Evolutionary conservation across 768 basidiomycete species (phyloP).

Genomic region (Hortiboletus flavorubellus): DNA sequence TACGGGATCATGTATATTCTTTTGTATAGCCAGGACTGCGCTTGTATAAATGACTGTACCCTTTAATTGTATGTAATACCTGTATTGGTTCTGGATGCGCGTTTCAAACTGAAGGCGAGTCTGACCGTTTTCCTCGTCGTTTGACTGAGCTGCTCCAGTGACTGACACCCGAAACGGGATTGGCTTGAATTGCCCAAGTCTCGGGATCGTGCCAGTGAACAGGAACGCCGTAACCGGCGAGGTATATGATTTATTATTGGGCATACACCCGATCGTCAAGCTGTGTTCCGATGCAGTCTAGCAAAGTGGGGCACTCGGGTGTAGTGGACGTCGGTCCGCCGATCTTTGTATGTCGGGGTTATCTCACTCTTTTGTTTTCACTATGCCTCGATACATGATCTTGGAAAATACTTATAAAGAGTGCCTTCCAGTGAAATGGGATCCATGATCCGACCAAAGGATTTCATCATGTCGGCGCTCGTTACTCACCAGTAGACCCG

Average conservation of each 20-base stretch:
- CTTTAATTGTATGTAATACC: constrained; percentile 24
- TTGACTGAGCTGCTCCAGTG: neutral
- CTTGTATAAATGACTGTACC: constrained; percentile 23
- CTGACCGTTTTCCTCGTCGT: no score
- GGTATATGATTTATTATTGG: no score
- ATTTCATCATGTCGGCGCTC: neutral
- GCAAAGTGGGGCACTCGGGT: neutral
- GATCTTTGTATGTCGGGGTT: no score
- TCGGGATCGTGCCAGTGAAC: neutral
- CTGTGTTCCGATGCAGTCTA: no score
- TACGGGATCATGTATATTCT: constrained; percentile 32
- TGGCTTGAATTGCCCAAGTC: no score
- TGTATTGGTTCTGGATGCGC: neutral
- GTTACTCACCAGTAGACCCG: neutral
- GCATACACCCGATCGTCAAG: no score
- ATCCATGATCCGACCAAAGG: neutral
- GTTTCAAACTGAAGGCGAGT: neutral
- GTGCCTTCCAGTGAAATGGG: no score
- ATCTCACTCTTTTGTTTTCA: no score
- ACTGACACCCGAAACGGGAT: neutral
- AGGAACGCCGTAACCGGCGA: neutral
- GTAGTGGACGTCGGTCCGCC: no score
- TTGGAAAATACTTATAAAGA: no score
- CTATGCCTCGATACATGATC: no score
- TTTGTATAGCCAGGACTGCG: constrained; percentile 23